A percentile compares a stretch with the other conserved stretches of the same genome.
Conservation (phyloP, 2,329 filamentous ascomycete species). For the Ceratocystis papillata region DNA sequence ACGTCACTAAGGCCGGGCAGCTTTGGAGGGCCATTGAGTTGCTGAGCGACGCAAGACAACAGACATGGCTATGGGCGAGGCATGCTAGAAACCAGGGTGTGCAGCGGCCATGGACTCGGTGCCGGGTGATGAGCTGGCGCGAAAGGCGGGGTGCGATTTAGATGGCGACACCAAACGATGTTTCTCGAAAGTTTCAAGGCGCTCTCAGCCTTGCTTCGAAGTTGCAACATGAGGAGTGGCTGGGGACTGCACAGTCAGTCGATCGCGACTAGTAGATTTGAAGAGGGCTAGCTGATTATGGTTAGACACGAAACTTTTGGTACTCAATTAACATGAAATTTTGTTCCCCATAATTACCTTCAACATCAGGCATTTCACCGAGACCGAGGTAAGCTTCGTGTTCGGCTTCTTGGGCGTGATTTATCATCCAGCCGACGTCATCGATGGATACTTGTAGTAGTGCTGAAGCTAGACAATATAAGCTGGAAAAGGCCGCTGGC, state of each 20-base stretch:
- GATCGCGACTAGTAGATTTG: no score
- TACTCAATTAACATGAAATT: no score
- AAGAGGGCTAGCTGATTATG: no score
- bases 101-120: constrained; percentile 18
- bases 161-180: not conserved
- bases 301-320: no score
- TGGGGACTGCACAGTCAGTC: no score
- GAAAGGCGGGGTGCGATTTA: not conserved
- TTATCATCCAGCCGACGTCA: not conserved
- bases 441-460: not conserved
- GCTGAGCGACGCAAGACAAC: constrained; percentile 14
- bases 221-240: no score
- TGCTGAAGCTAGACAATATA: not conserved
- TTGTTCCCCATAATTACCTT: no score
- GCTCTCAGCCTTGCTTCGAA: not conserved
- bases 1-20: constrained; percentile 9
- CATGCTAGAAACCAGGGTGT: constrained; percentile 20
- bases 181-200: not conserved
- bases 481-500: not conserved
- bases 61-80: constrained; percentile 21
- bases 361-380: not conserved
- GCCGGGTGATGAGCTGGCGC: constrained; percentile 21
- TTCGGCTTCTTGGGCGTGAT: not conserved
- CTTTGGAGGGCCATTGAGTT: constrained; percentile 22
- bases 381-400: not conserved